These are phyloP conservation scores for Flaveria ramosissima DNA, from an alignment of 129 eudicot genomes.

Conservation along the genomic window DNA sequence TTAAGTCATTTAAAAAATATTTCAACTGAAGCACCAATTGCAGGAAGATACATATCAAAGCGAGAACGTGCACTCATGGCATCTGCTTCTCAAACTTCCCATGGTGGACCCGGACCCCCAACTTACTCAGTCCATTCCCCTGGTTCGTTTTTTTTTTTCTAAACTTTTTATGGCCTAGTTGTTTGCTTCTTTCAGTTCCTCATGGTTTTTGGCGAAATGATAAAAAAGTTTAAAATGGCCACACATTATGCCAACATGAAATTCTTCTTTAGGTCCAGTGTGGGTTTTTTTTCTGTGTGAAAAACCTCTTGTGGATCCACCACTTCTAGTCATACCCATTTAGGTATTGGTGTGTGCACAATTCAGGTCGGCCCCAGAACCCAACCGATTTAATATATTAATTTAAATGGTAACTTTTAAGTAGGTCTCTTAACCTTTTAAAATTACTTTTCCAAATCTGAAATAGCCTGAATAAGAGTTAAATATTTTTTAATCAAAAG, in stretches of 20 bases:
- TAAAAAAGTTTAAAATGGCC: not conserved
- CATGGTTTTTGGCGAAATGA: constrained; percentile 13
- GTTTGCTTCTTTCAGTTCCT: not conserved
- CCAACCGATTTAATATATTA: not conserved
- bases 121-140: constrained; percentile 39
- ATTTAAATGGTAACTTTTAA: not conserved
- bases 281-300: too few species aligned
- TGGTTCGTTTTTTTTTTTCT: constrained; percentile 41
- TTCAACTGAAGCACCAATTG: constrained; percentile 52
- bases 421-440: not conserved
- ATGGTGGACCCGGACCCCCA: constrained; percentile 27
- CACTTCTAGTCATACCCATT: not conserved
- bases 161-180: not conserved
- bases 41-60: constrained; percentile 88
- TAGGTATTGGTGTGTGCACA: not conserved
- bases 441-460: not conserved
- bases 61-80: constrained; percentile 69
- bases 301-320: not conserved
- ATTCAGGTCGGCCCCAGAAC: not conserved
- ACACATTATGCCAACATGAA: not conserved
- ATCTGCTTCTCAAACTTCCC: constrained; percentile 34
- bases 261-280: not conserved
- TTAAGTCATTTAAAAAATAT: constrained; percentile 12
- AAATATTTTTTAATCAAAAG: not conserved
- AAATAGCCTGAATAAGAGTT: not conserved